phyloP scores from a whole-genome alignment of 192 early-diverging fungal species.

The Podila horticola region DNA sequence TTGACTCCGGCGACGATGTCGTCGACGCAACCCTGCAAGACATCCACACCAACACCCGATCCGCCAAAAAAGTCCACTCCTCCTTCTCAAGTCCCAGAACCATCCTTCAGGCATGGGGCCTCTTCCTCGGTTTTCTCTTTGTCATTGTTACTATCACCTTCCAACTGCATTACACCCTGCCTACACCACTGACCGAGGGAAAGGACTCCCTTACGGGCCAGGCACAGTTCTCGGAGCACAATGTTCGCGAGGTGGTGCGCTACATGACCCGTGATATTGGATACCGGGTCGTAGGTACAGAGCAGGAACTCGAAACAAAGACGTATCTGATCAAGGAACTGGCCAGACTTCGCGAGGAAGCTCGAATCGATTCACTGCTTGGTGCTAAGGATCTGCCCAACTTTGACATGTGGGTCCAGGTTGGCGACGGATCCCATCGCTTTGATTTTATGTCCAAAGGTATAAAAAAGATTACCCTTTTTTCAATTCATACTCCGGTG shows the following conservation, averaged over 20 bases:
- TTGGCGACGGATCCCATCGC: slow-evolving; percentile 70
- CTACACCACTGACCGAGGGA: slow-evolving; percentile 25
- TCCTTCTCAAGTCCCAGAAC: slow-evolving; percentile 21
- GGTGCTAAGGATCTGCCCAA: slow-evolving; percentile 50
- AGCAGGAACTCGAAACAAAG: slow-evolving; percentile 47
- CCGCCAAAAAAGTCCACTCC: slow-evolving; percentile 26
- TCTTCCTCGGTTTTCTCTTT: slow-evolving; percentile 22
- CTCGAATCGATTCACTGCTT: slow-evolving; percentile 46
- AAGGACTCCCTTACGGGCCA: slow-evolving; percentile 28
- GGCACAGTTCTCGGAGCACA: slow-evolving; percentile 64
- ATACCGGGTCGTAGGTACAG: slow-evolving; percentile 64
- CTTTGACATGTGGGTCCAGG: slow-evolving; percentile 71
- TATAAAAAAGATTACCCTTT: no score
- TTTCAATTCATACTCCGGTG: no score
- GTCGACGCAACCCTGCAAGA: background rate
- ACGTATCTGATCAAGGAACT: slow-evolving; percentile 16
- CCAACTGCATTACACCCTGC: slow-evolving; percentile 25
- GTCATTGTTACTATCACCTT: slow-evolving; percentile 19
- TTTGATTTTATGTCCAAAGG: slow-evolving; percentile 80
- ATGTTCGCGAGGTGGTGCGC: slow-evolving; percentile 60
- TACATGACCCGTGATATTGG: slow-evolving; percentile 66
- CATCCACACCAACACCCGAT: background rate
- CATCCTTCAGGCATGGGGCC: slow-evolving; percentile 26
- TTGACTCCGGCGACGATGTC: background rate
- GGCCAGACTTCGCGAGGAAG: slow-evolving; percentile 40